These are phyloP conservation scores for Vinca minor DNA, from an alignment of 257 asterid genomes.

Conservation along the genomic window DNA sequence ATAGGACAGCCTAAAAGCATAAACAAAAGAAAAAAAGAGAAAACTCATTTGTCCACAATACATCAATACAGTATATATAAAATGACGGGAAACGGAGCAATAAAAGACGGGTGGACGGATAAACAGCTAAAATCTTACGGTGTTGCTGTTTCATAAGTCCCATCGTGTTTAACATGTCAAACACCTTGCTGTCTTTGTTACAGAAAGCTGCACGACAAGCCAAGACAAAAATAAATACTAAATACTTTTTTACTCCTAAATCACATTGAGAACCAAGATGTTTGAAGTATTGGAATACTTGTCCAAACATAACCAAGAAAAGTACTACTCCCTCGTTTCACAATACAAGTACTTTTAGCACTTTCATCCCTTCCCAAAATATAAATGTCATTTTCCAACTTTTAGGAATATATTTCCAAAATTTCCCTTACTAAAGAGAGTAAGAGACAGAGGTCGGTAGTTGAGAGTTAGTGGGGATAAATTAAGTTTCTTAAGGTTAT, in stretches of 20 bases:
- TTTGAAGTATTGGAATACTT: neutral
- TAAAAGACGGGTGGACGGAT: neutral
- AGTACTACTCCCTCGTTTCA: too few relatives aligned
- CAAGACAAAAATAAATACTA: conserved; percentile 6
- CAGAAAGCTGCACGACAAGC: conserved; percentile 62
- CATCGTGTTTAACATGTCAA: conserved; percentile 59
- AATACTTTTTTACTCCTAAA: neutral
- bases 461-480: too few relatives aligned
- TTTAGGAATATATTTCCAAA: too few relatives aligned
- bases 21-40: conserved; percentile 4
- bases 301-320: neutral
- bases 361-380: too few relatives aligned
- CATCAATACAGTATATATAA: neutral
- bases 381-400: too few relatives aligned
- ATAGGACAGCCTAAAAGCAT: conserved; percentile 60
- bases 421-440: too few relatives aligned
- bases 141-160: conserved; percentile 79
- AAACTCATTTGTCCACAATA: neutral
- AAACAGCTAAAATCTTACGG: conserved; percentile 44
- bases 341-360: too few relatives aligned
- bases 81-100: neutral
- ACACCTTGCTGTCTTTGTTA: conserved; percentile 84
- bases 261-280: neutral
- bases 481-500: too few relatives aligned
- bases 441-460: too few relatives aligned